phyloP scores from a whole-genome alignment of 345 rosid species.

The Xanthoceras sorbifolium region DNA sequence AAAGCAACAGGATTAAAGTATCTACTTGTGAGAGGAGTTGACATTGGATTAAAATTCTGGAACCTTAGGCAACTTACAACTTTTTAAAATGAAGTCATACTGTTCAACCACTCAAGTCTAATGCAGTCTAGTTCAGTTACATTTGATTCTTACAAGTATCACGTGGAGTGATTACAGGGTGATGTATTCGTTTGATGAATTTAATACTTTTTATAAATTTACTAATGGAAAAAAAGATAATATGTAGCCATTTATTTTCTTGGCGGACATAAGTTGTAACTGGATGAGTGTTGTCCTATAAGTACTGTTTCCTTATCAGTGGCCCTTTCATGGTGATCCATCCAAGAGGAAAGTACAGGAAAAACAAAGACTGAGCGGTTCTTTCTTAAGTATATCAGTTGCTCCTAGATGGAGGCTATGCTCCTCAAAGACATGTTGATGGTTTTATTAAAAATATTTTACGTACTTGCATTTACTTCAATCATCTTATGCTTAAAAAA shows the following conservation, averaged over 20 bases:
- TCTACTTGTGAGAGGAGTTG: neutral
- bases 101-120: neutral
- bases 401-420: neutral
- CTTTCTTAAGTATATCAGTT: neutral
- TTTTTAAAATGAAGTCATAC: neutral
- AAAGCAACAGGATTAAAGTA: neutral
- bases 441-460: neutral
- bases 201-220: neutral
- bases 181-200: neutral
- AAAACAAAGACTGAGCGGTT: neutral
- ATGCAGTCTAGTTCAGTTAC: neutral
- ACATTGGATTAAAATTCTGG: neutral
- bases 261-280: neutral
- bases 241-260: neutral
- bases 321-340: neutral
- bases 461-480: neutral
- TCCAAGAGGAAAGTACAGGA: neutral
- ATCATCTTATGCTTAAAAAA: neutral
- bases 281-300: neutral
- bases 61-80: neutral
- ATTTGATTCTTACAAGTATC: neutral
- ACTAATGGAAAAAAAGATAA: neutral
- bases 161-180: neutral
- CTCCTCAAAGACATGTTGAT: neutral
- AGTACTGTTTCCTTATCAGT: neutral